Conservation (phyloP, 2,329 filamentous ascomycete species). For the Fusarium mangiferae region DNA sequence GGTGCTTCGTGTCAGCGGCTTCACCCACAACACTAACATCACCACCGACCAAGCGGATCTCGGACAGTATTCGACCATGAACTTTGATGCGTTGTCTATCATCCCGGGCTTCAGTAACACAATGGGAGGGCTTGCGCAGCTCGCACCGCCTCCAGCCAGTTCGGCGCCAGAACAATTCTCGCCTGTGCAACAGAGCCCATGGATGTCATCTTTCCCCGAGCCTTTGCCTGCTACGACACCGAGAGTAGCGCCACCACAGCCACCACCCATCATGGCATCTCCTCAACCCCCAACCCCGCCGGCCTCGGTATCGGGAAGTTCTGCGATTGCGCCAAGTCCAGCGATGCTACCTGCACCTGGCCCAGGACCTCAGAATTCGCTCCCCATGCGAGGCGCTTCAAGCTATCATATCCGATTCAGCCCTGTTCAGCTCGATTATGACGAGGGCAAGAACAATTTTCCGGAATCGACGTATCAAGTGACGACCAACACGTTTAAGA, state of each 20-base stretch:
- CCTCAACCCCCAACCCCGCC: conserved; percentile 47
- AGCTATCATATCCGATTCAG: conserved; percentile 61
- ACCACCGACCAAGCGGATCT: conserved; percentile 53
- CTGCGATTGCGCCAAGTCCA: conserved; percentile 30
- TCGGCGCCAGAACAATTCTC: conserved; percentile 47
- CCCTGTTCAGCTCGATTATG: conserved; percentile 58
- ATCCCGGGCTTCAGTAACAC: conserved; percentile 56
- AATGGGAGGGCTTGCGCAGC: conserved; percentile 46
- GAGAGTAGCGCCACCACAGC: conserved; percentile 33
- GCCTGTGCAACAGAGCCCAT: conserved; percentile 50
- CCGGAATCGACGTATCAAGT: conserved; percentile 59
- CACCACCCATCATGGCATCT: conserved; percentile 47
- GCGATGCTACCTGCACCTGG: conserved; percentile 35
- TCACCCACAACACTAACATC: conserved; percentile 59
- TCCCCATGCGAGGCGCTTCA: conserved; percentile 21
- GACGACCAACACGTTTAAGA: conserved; percentile 70
- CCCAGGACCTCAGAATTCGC: conserved; percentile 19
- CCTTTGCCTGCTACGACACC: conserved; percentile 35
- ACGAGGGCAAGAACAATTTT: conserved; percentile 57
- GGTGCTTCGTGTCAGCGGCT: conserved; percentile 62
- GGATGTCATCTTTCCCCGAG: conserved; percentile 50
- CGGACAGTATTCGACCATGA: conserved; percentile 54
- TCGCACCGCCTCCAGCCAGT: conserved; percentile 48
- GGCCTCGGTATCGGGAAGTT: conserved; percentile 45
- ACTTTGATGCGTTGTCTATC: conserved; percentile 57